These are phyloP conservation scores for Kappamyces sp. DNA, from an alignment of 192 early-diverging fungal genomes.

Conservation along the genomic window DNA sequence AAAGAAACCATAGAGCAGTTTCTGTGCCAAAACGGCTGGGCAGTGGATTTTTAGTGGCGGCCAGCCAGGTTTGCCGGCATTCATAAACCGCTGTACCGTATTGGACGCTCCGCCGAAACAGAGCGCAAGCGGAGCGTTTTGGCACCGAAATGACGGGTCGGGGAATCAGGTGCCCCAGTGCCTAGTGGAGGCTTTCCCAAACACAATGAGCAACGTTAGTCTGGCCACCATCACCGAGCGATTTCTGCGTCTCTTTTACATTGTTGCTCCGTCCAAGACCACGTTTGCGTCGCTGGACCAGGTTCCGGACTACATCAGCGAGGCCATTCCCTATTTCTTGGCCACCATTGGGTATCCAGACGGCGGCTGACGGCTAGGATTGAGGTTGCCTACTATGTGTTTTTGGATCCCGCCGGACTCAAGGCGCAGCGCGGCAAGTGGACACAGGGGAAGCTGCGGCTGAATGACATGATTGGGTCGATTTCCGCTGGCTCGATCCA, in stretches of 20 bases:
- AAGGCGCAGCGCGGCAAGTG: conserved; percentile 25
- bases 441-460: conserved; percentile 35
- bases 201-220: no score
- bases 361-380: neutral
- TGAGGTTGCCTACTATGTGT: neutral
- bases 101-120: no score
- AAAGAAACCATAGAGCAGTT: conserved; percentile 26
- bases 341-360: conserved; percentile 20
- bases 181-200: no score
- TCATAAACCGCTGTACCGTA: no score
- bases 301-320: conserved; percentile 48
- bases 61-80: no score
- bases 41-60: no score
- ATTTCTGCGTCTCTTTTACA: conserved; percentile 42
- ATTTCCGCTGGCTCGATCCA: conserved; percentile 49
- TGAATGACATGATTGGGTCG: conserved; percentile 51
- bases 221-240: no score
- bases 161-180: no score
- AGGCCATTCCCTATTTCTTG: conserved; percentile 49
- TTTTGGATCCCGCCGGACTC: neutral
- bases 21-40: no score
- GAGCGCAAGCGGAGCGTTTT: no score
- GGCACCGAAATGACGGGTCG: no score
- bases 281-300: conserved; percentile 32
- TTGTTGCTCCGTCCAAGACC: conserved; percentile 39